Percentiles rank a stretch among this genome's conserved stretches.
Evolutionary conservation across 805 yeast species (phyloP).

Genomic region (Komagataella pseudopastoris): DNA sequence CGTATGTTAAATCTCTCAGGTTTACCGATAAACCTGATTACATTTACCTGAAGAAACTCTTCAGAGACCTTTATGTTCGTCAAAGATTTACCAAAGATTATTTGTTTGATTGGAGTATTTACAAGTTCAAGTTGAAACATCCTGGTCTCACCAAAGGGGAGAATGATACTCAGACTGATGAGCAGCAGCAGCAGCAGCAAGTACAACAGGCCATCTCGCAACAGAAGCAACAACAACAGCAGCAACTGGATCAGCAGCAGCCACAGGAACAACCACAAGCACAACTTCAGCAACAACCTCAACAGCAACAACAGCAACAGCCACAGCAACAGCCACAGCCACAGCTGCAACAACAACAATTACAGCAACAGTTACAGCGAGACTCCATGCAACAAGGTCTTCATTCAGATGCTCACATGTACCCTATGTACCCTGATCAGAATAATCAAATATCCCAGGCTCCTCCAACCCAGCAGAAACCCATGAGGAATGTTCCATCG

Average conservation of each 20-base stretch:
- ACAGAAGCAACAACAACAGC: conserved; percentile 9
- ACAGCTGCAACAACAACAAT: conserved; percentile 2
- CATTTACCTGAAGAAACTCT: conserved; percentile 71
- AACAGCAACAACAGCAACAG: conserved; percentile 1
- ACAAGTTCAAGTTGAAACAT: conserved; percentile 49
- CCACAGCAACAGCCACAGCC: conserved; percentile 2
- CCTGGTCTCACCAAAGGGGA: not conserved
- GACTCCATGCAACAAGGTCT: not conserved
- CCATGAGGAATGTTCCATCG: not conserved
- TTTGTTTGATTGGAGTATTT: conserved; percentile 93
- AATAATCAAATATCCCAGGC: not conserved
- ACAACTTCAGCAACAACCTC: not conserved
- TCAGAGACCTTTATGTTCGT: conserved; percentile 78
- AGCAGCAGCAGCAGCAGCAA: conserved; percentile 20
- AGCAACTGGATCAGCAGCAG: conserved; percentile 13
- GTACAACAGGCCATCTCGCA: conserved; percentile 6
- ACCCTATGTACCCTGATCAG: not conserved
- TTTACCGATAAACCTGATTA: conserved; percentile 97
- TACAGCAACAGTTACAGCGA: conserved; percentile 1
- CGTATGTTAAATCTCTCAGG: conserved; percentile 78
- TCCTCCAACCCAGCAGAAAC: not conserved
- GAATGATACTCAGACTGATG: conserved; percentile 22
- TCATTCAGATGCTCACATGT: not conserved
- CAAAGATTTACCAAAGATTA: conserved; percentile 89
- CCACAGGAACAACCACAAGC: conserved; percentile 9